Conservation (phyloP, 1,284 basidiomycete genomes). For the Cryptococcus wingfieldii region DNA sequence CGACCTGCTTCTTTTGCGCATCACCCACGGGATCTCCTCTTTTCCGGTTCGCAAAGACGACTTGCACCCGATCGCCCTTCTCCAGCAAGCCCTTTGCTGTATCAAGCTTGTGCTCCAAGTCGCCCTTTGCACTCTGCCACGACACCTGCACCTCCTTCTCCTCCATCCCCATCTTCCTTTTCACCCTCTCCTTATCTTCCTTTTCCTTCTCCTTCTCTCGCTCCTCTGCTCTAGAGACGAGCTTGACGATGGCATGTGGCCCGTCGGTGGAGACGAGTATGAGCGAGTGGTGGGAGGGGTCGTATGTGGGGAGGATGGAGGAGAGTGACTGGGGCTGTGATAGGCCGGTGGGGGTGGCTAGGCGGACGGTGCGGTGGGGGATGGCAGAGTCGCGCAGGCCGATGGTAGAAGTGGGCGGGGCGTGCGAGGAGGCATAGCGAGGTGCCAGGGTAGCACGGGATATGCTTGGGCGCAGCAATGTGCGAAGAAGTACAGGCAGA, state of each 20-base stretch:
- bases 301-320: constrained; percentile 18
- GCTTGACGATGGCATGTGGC: constrained; percentile 33
- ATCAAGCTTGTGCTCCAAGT: constrained; percentile 39
- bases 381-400: constrained; percentile 19
- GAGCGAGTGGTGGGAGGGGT: constrained; percentile 24
- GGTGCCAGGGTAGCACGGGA: neutral
- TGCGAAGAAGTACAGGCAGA: too few species aligned
- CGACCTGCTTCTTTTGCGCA: constrained; percentile 51
- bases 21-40: constrained; percentile 12
- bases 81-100: constrained; percentile 28
- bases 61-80: constrained; percentile 41
- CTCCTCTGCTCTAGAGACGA: constrained; percentile 29
- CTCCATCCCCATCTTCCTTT: constrained; percentile 30
- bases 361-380: constrained; percentile 36
- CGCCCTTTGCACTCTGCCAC: constrained; percentile 38
- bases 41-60: constrained; percentile 38
- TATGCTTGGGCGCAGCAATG: too few species aligned
- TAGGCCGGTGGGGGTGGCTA: constrained; percentile 27
- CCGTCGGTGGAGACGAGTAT: constrained; percentile 16
- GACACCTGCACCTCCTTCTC: constrained; percentile 45
- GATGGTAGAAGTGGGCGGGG: constrained; percentile 2
- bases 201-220: constrained; percentile 19
- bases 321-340: constrained; percentile 16
- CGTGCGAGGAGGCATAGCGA: neutral
- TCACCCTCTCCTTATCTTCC: constrained; percentile 23